Evolutionary conservation across 768 basidiomycete genomes (phyloP), one percentile per base, ranked within the genome.

Genomic region (Leccinum boreale): DNA sequence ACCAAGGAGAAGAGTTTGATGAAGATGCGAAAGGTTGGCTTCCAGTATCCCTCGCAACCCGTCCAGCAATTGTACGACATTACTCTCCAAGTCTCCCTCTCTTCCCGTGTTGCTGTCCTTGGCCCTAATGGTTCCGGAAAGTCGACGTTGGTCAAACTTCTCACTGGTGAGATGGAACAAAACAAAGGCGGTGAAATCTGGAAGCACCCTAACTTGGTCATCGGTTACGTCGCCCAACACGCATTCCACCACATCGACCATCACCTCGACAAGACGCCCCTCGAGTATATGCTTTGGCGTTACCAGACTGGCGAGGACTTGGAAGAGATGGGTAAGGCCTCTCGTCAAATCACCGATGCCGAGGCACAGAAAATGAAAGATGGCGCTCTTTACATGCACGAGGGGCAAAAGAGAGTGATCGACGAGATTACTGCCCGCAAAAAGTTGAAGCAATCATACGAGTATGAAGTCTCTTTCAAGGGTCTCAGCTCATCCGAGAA

Each of bases 191-290:
- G 95, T 82, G 92, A 94, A 77, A 87, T 90, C 77, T 98, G 95
- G 95, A 98, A 95, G 81, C 95, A 98, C 80, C 95, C 95, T 61
- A 98, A 98, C 84, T 83, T 98, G 85, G 95, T 98, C 78, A 96
- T 98, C 62, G 95, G 95, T 70, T 98, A 98, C 79, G 95, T 98
- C 65, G 95, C 95, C 44, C 95, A 98, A 77, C 95, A 98, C 77
- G 95, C 95, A 60, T 98, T 98, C 94, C 95, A 98, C 82, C 95
- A 98, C 76, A 98, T 98, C 71, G 95, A 98, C 74, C 79, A 93
- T 75, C 95, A 98, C 73, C 91, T 98, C 72, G 95, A 98, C 84
- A 96, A 94, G 84, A 98, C 95, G 14, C 92, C 95, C 51, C 87
- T 98, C 67, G 95, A 98, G 79, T 98, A 98, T 84, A 94, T 98